These are phyloP conservation scores for Dendrobium officinale DNA, from an alignment of 106 monocot species.

Conservation along the genomic window DNA sequence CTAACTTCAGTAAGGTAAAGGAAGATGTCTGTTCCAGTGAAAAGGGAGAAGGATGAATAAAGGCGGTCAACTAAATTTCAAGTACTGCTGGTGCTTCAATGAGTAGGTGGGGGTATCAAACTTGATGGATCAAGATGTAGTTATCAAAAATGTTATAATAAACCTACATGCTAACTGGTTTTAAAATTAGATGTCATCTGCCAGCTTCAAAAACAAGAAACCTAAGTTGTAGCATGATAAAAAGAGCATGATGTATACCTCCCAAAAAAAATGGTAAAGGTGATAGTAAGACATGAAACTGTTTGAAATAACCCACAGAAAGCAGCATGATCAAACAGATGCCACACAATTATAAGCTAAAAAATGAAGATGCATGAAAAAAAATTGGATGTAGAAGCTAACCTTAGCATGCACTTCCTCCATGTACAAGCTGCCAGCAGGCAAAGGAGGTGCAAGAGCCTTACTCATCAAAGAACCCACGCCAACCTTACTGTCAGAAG, in stretches of 20 bases:
- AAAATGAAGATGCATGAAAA: background rate
- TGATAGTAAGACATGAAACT: background rate
- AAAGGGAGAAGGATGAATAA: background rate
- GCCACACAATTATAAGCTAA: background rate
- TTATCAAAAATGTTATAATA: background rate
- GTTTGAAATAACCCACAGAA: background rate
- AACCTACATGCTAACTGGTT: background rate
- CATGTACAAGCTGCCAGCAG: constrained; percentile 81
- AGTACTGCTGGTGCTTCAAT: background rate
- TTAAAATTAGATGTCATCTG: background rate
- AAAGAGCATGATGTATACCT: background rate
- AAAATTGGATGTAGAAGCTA: background rate
- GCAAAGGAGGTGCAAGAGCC: constrained; percentile 74
- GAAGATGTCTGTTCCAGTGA: background rate
- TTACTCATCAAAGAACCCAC: constrained; percentile 81
- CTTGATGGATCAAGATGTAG: background rate
- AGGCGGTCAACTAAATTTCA: background rate
- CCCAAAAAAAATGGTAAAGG: background rate
- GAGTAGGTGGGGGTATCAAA: background rate
- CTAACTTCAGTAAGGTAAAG: background rate
- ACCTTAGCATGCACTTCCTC: constrained; percentile 97
- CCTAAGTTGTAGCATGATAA: background rate
- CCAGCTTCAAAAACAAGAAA: background rate
- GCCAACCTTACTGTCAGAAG: constrained; percentile 77
- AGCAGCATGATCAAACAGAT: background rate